Evolutionary conservation across 441 rosid species (phyloP), one percentile per base, ranked within the genome.

Genomic region (Erodium chrysanthum): DNA sequence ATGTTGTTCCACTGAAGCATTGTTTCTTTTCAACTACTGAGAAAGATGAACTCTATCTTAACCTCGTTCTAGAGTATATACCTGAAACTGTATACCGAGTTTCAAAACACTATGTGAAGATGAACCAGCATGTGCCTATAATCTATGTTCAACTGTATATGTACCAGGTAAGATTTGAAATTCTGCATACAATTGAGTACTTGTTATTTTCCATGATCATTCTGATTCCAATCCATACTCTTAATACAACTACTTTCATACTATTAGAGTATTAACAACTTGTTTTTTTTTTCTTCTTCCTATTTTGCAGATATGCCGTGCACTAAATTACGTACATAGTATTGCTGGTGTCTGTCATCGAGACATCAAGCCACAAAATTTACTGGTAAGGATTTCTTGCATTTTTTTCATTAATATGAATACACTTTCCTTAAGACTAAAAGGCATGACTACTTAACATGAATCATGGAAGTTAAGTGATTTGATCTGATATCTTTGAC

Each of bases 301-400:
- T 58, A 58, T 58, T 59, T 59, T 23, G 64, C 90, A 92, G 98
- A 92, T 92, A 64, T 92, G 96, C 83, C 85, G 98, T 84, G 98
- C 96, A n/a, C 96, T 92, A 76, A 92, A 96, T 40, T 92, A 88
- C 75, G 73, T 92, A 69, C 98, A 92, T 78, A 86, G 85, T 66
- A 84, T 88, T 78, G 85, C 88, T 70, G 98, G 96, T 64, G 87
- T 92, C 70, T 92, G 98, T 81, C 98, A 90, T 75, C 92, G 96
- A 71, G 98, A 92, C 78, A 92, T 92, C 80, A 92, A 92, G 80
- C 98, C 98, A 77, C 98, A 92, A 73, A 92, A 92, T 83, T 82
- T 90, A 81, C 89, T 92, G 22, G 98, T 90, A 77, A 87, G 88
- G 54, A 70, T 42, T 62, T 64, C 66, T 33, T 71, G 17, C 27